Percentiles rank a stretch among this genome's conserved stretches.
Conservation (phyloP, 148 eudicot species). For the Arctostaphylos glauca region DNA sequence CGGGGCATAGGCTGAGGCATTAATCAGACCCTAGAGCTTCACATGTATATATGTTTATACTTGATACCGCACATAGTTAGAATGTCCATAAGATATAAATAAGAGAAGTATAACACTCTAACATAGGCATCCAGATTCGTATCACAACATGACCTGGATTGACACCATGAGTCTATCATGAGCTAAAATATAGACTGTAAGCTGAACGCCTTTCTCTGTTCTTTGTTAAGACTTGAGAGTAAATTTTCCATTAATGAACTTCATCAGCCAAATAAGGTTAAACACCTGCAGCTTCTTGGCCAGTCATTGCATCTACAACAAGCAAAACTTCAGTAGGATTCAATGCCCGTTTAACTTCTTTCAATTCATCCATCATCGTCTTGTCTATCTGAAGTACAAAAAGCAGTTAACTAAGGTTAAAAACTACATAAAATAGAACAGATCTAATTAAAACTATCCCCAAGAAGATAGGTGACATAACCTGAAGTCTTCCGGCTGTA, state of each 20-base stretch:
- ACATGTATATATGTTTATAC: background rate
- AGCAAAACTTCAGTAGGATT: slow-evolving; percentile 95
- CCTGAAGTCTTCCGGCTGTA: slow-evolving; percentile 99
- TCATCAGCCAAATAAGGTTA: slow-evolving; percentile 3
- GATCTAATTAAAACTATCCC: slow-evolving; percentile 1
- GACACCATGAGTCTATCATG: background rate
- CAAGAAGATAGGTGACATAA: slow-evolving; percentile 23
- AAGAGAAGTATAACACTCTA: background rate
- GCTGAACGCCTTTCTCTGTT: background rate
- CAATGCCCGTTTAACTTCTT: slow-evolving; percentile 75
- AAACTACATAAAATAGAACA: background rate
- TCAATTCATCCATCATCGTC: slow-evolving; percentile 93
- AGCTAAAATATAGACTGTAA: slow-evolving; percentile 10
- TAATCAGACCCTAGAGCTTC: background rate
- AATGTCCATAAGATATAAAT: background rate
- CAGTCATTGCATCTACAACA: slow-evolving; percentile 99
- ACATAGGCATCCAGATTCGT: background rate
- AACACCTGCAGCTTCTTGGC: slow-evolving; percentile 99
- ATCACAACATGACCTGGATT: background rate
- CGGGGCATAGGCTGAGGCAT: background rate
- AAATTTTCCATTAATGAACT: background rate
- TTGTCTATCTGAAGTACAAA: slow-evolving; percentile 61
- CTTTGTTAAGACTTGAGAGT: background rate
- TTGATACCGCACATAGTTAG: background rate
- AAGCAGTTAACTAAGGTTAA: background rate